Conservation (phyloP, 176 grass and related monocot species). For the Phyllostachys edulis region DNA sequence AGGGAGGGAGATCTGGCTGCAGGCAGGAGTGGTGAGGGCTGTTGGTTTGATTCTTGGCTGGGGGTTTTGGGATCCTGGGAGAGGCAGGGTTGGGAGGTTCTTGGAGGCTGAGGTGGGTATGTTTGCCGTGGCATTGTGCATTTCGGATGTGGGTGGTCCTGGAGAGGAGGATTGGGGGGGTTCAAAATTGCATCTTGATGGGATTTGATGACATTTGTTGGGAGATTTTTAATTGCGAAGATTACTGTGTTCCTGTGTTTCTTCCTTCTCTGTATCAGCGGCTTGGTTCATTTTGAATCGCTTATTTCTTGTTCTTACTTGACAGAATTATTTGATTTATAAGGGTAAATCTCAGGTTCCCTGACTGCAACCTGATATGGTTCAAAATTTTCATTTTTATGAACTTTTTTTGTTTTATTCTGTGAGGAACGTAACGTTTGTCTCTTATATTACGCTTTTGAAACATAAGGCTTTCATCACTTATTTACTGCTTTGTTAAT, state of each 20-base stretch:
- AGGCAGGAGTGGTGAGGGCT: neutral
- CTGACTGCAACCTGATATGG: neutral
- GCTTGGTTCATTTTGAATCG: neutral
- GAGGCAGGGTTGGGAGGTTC: neutral
- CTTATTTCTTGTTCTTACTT: neutral
- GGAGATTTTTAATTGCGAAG: neutral
- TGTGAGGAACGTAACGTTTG: neutral
- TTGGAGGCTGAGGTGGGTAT: constrained; percentile 19
- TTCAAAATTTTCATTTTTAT: neutral
- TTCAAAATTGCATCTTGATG: neutral
- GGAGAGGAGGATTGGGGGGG: neutral
- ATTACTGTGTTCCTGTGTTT: neutral
- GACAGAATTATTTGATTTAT: neutral
- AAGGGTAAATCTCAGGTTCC: neutral
- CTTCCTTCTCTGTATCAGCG: neutral
- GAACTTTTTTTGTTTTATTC: neutral
- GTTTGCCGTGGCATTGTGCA: constrained; percentile 6
- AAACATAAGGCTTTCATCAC: neutral
- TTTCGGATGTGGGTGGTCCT: neutral
- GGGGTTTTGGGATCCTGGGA: constrained; percentile 25
- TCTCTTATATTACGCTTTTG: neutral
- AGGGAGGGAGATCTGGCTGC: neutral
- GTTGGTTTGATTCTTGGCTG: neutral
- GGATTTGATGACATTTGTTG: neutral
- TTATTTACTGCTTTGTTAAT: neutral